Base-by-base conservation (phyloP, 148 eudicot species). In the Chenopodium berlandieri region DNA sequence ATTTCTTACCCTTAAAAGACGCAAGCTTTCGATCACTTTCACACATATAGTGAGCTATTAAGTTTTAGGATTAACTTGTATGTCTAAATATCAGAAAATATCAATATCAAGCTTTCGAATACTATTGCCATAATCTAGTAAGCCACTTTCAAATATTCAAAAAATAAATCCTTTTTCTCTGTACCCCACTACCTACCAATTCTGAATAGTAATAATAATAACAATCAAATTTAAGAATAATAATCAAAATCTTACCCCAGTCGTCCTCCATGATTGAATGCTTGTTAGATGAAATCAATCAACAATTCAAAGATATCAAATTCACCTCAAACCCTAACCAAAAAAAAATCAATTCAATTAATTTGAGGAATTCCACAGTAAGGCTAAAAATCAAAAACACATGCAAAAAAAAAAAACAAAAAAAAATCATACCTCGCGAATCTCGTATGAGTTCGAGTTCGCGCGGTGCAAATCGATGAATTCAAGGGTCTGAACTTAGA, bases 171-270 rank as follows among this genome's bases (percentile, higher is more conserved):
- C 54, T 50, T 10, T 50, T 50, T 50, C 14, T 2, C 14, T 48
- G 54, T 8, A 34, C 12, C 71, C 22, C 71, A 71, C 22, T 58
- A 5, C 44, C 0, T 37, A 37, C 44, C 44, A 37, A 37, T 37
- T 37, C 7, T 37, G 44, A 37, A 37, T 5, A 37, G 5, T 37
- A 37, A 37, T 5, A 37, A 37, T 37, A 37, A 37, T 37, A 37
- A 37, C 44, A 37, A 37, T 5, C 44, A 37, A 37, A 37, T 5
- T 40, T 6, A 40, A 0, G 44, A 40, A 40, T 9, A 16, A 71
- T 50, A 1, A 52, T 23, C 23, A 76, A 75, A 78, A 80, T n/a
- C 76, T 75, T 81, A 84, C 86, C 86, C 86, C 86, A 84, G 31
- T 56, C 62, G 62, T 84, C 86, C 40, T 84, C 86, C 86, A 84